phyloP scores from a whole-genome alignment of 2,329 filamentous ascomycete genomes.

The Remersonia thermophila region DNA sequence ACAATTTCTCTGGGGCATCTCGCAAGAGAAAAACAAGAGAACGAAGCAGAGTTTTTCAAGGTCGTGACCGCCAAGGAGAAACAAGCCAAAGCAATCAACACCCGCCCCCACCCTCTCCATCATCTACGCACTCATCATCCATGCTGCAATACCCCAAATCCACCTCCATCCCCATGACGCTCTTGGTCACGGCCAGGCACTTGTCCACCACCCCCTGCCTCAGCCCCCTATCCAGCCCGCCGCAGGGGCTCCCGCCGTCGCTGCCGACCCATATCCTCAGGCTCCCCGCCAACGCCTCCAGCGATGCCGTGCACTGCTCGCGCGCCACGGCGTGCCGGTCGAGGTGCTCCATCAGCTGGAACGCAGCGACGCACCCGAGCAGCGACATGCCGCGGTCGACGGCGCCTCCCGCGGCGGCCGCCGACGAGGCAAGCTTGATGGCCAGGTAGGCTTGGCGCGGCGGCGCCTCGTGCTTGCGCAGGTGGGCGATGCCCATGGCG shows the following conservation, averaged over 20 bases:
- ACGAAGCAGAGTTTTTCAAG: not conserved
- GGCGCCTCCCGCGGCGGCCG: conserved; percentile 16
- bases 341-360: conserved; percentile 45
- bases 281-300: conserved; percentile 45
- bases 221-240: conserved; percentile 36
- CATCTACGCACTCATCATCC: conserved; percentile 30
- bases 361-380: conserved; percentile 46
- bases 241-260: conserved; percentile 21
- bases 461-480: conserved; percentile 32
- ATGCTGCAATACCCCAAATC: conserved; percentile 50
- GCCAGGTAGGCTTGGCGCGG: conserved; percentile 33
- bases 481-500: conserved; percentile 48
- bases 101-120: conserved; percentile 21
- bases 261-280: conserved; percentile 51
- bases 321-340: conserved; percentile 34
- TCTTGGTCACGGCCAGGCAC: conserved; percentile 44
- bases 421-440: conserved; percentile 37
- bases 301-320: conserved; percentile 32
- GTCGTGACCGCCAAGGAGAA: not conserved
- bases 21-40: not conserved
- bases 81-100: conserved; percentile 6
- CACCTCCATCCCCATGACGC: conserved; percentile 45
- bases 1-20: no score
- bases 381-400: conserved; percentile 34
- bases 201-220: conserved; percentile 42